phyloP scores from a whole-genome alignment of 768 basidiomycete species.

The Mycena metata region DNA sequence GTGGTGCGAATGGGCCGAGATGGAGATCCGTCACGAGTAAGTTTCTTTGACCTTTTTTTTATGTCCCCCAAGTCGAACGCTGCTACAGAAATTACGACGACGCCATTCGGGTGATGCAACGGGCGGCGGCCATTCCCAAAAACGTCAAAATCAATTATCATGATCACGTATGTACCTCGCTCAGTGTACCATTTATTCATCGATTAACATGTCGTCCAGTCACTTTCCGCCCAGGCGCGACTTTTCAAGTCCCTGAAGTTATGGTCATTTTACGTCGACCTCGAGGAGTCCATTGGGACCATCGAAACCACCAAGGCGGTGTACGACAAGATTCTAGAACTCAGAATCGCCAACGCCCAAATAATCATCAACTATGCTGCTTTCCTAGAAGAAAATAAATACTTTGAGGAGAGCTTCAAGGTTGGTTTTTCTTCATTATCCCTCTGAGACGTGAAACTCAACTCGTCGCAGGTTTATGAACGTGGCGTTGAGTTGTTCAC shows the following conservation, averaged over 20 bases:
- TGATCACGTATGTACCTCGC: constrained; percentile 78
- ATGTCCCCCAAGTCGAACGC: constrained; percentile 34
- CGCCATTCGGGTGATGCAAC: constrained; percentile 94
- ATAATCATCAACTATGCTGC: constrained; percentile 97
- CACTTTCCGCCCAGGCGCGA: constrained; percentile 87
- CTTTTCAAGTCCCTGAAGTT: constrained; percentile 98
- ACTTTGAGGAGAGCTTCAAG: constrained; percentile 99
- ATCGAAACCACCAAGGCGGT: constrained; percentile 92
- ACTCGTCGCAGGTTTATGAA: constrained; percentile 81
- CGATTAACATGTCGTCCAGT: constrained; percentile 54
- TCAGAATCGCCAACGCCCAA: constrained; percentile 98
- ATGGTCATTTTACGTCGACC: constrained; percentile 98
- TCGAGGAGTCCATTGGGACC: constrained; percentile 96
- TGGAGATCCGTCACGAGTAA: constrained; percentile 96
- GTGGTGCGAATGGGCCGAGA: constrained; percentile 99
- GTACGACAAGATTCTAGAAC: constrained; percentile 96
- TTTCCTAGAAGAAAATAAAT: constrained; percentile 97
- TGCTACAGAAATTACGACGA: constrained; percentile 91
- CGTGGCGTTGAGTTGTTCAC: constrained; percentile 97
- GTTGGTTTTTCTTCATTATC: constrained; percentile 50
- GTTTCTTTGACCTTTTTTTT: constrained; percentile 47
- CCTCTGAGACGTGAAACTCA: constrained; percentile 26
- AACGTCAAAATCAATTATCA: constrained; percentile 93
- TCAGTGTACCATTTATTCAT: constrained; percentile 4
- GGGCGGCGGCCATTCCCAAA: constrained; percentile 92